Conservation (phyloP, 345 rosid genomes). For the Dovyalis caffra region DNA sequence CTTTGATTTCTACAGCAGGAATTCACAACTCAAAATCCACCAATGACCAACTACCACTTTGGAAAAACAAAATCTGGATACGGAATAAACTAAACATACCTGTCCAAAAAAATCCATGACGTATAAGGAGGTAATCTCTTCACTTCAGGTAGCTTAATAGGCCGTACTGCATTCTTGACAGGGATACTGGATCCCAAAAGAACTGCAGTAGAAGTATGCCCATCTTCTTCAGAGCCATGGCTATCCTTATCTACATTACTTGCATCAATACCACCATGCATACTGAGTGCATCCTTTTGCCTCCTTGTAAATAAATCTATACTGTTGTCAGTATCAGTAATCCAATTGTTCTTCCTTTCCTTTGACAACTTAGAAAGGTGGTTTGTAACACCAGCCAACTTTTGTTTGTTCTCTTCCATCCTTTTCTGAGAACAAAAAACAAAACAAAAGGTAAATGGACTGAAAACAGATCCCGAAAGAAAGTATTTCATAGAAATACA, state of each 20-base stretch:
- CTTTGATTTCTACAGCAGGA: conserved; percentile 79
- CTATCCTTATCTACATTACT: conserved; percentile 53
- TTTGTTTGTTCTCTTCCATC: conserved; percentile 68
- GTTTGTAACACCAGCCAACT: conserved; percentile 54
- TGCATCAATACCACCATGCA: conserved; percentile 57
- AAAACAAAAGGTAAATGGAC: conserved; percentile 2
- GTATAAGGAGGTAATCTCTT: conserved; percentile 93
- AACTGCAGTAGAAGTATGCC: conserved; percentile 50
- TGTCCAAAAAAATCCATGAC: conserved; percentile 92
- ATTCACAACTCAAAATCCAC: not conserved
- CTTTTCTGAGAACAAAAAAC: conserved; percentile 51
- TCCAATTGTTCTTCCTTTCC: conserved; percentile 53
- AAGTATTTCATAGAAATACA: conserved; percentile 10
- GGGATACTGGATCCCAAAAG: conserved; percentile 77
- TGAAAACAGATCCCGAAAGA: not conserved
- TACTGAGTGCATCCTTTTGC: conserved; percentile 65
- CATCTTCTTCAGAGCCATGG: conserved; percentile 56
- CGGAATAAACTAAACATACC: conserved; percentile 38
- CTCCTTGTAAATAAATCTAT: conserved; percentile 68
- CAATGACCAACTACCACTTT: not conserved
- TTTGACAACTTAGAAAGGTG: conserved; percentile 46
- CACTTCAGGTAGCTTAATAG: conserved; percentile 69
- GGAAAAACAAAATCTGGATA: not conserved
- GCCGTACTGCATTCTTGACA: conserved; percentile 68
- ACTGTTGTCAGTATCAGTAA: conserved; percentile 24